phyloP scores from a whole-genome alignment of 2,329 filamentous ascomycete species.

The Aspergillus calidoustus region DNA sequence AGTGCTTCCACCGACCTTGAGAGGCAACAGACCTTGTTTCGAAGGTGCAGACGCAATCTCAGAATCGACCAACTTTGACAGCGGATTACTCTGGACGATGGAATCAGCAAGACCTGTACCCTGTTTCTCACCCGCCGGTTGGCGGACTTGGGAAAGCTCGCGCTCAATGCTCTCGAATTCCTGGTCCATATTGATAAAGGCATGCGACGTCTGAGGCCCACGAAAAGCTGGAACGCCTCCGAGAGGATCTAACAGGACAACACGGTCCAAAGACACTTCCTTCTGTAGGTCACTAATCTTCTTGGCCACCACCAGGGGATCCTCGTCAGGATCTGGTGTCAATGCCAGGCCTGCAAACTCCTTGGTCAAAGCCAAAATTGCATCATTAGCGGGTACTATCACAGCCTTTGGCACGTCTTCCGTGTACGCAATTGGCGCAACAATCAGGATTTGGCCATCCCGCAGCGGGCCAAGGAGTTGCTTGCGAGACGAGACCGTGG shows the following conservation, averaged over 20 bases:
- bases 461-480: conserved; percentile 69
- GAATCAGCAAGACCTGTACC: conserved; percentile 21
- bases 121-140: conserved; percentile 18
- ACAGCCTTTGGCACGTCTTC: conserved; percentile 54
- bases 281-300: conserved; percentile 50
- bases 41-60: conserved; percentile 32
- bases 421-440: conserved; percentile 68
- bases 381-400: conserved; percentile 62
- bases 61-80: conserved; percentile 48
- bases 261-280: conserved; percentile 72
- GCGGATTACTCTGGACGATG: conserved; percentile 45
- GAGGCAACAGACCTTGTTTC: conserved; percentile 17
- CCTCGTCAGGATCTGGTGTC: conserved; percentile 47
- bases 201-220: conserved; percentile 66
- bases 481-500: conserved; percentile 48
- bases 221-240: conserved; percentile 78
- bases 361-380: conserved; percentile 75
- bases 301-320: conserved; percentile 45
- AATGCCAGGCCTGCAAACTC: conserved; percentile 73
- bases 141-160: conserved; percentile 56
- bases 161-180: conserved; percentile 74
- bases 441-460: conserved; percentile 71
- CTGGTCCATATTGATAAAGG: conserved; percentile 93
- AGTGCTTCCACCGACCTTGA: conserved; percentile 23
- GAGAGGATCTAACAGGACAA: conserved; percentile 85